Evolutionary conservation across 1,284 basidiomycete genomes (phyloP).

Genomic region (Heterobasidion annosum): DNA sequence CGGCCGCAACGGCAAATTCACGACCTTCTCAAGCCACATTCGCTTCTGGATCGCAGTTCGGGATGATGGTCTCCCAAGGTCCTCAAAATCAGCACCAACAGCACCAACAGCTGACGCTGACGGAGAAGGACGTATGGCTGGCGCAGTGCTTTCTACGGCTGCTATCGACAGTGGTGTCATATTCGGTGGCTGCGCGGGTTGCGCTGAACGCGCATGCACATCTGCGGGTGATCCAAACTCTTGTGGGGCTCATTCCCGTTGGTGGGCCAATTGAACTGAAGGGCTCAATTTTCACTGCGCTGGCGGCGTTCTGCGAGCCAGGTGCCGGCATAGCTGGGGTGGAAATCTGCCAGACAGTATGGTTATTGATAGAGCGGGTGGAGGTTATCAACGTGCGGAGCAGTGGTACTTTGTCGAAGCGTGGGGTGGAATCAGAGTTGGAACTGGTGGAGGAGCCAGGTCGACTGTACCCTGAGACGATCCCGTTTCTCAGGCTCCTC

Average conservation of each 20-base stretch:
- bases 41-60: constrained; percentile 20
- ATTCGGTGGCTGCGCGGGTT: constrained; percentile 73
- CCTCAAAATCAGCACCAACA: constrained; percentile 15
- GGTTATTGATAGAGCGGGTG: constrained; percentile 75
- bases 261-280: constrained; percentile 88
- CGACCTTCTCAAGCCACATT: constrained; percentile 18
- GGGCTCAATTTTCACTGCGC: constrained; percentile 76
- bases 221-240: constrained; percentile 70
- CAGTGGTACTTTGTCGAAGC: constrained; percentile 32
- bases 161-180: constrained; percentile 69
- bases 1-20: constrained; percentile 19
- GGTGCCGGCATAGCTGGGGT: constrained; percentile 65
- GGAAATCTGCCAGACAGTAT: constrained; percentile 76
- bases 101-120: constrained; percentile 33
- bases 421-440: constrained; percentile 73
- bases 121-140: constrained; percentile 71
- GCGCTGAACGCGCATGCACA: constrained; percentile 74
- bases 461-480: constrained; percentile 78
- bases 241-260: constrained; percentile 74
- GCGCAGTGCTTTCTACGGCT: constrained; percentile 79
- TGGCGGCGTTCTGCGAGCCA: constrained; percentile 79
- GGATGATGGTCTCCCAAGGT: constrained; percentile 24
- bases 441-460: constrained; percentile 81
- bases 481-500: constrained; percentile 82
- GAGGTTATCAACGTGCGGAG: constrained; percentile 75